Evolutionary conservation across 2,329 filamentous ascomycete species (phyloP), one percentile per base, ranked within the genome.

Genomic region (Pseudohalonectria lignicola): DNA sequence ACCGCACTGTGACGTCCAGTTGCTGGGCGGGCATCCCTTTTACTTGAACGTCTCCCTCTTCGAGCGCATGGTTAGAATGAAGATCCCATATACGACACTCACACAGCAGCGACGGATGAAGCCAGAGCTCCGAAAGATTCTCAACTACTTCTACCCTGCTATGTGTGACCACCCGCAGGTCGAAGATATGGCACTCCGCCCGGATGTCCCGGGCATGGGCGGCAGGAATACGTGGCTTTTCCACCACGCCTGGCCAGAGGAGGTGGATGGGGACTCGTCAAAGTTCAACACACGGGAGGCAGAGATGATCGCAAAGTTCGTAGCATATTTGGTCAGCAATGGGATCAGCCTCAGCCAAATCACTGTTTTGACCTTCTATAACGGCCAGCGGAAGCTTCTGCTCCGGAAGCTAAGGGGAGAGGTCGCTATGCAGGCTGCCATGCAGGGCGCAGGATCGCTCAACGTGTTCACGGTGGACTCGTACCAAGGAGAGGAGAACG

Each of bases 401-500:
- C 49, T 77, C 1, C 64, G 61, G 12, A 55, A 60, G 5, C 54
- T 80, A 4, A 55, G 59, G 10, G 52, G 60, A 29, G 31, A 48
- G 26, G 32, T 51, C 39, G 37, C 17, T 21, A 18, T 12, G 4
- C n/a, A 59, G 29, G 28, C 44, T 51, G 16, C 50, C 53, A 7
- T 26, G 8, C 23, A 26, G 23, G 23, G 23, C 7, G 23, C 21
- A 7, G 7, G 16, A 37, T 38, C 44, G 32, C 51, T 71, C 47
- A 80, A 80, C 2, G 79, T 94, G 1, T 74, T 76, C 25, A 94
- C 87, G 0, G 84, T 95, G 0, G 88, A 94, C 50, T 85, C 82
- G 0, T 94, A 90, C 50, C 87, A 94, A 54, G 87, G 87, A 11
- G 86, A 94, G 49, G 86, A 94, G 53, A 94, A 94, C 44, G 82